A percentile compares a stretch with the other conserved stretches of the same genome.
These are phyloP conservation scores for Exidia glandulosa DNA, from an alignment of 768 basidiomycete species.

Conservation along the genomic window DNA sequence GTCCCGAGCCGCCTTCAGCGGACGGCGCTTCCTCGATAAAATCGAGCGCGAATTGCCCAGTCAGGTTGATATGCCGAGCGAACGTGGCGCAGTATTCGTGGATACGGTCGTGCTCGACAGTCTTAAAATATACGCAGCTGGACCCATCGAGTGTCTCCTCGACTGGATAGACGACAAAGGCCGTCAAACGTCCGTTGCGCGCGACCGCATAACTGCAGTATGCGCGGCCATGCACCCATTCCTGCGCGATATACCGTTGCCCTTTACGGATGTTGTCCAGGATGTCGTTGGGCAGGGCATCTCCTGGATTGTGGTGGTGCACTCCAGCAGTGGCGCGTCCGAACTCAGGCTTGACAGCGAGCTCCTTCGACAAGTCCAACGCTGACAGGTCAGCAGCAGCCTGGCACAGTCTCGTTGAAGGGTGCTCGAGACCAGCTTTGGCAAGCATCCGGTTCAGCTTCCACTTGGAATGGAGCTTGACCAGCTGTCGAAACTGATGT, in stretches of 20 bases:
- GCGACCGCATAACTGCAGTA: slow-evolving; percentile 4
- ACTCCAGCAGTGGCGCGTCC: slow-evolving; percentile 3
- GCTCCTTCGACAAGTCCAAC: slow-evolving; percentile 1
- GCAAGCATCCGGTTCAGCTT: background rate
- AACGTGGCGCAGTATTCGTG: background rate
- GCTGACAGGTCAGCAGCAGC: background rate
- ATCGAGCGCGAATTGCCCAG: slow-evolving; percentile 3
- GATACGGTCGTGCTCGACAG: slow-evolving; percentile 1
- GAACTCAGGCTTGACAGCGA: slow-evolving; percentile 5
- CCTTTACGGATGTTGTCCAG: background rate
- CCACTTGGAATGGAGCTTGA: slow-evolving; percentile 5
- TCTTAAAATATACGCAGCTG: slow-evolving; percentile 4
- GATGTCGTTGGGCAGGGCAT: background rate
- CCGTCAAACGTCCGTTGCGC: background rate
- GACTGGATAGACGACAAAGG: slow-evolving; percentile 4
- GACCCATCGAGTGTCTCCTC: slow-evolving; percentile 3
- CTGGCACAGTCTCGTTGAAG: background rate
- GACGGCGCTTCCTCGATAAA: slow-evolving; percentile 1
- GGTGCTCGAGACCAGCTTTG: background rate
- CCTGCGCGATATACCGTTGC: slow-evolving; percentile 2
- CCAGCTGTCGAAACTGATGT: background rate
- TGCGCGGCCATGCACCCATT: slow-evolving; percentile 1
- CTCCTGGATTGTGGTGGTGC: slow-evolving; percentile 3
- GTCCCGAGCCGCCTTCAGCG: too few species aligned
- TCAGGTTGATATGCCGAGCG: background rate